Conservation (phyloP, 768 basidiomycete genomes). For the Hericium erinaceus region DNA sequence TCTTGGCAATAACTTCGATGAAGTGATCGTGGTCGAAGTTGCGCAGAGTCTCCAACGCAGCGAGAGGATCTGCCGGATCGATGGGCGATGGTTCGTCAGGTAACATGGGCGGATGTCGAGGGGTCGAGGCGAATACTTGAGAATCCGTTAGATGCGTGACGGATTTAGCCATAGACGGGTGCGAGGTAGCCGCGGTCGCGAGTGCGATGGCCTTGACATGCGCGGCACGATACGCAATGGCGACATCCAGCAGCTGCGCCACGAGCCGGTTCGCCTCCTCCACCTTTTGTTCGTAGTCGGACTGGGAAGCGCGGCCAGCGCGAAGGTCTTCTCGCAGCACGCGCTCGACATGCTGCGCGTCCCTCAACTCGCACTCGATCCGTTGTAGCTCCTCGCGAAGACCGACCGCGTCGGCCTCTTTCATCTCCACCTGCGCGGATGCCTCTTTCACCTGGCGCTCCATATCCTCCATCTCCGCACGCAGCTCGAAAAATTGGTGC, state of each 20-base stretch:
- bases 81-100: constrained; percentile 63
- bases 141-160: constrained; percentile 30
- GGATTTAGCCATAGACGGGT: constrained; percentile 39
- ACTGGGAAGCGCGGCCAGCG: constrained; percentile 57
- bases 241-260: constrained; percentile 76
- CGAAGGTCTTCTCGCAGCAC: constrained; percentile 68
- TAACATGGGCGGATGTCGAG: constrained; percentile 44
- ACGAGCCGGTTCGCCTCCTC: constrained; percentile 61
- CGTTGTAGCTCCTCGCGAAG: constrained; percentile 67
- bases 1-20: constrained; percentile 71
- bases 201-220: constrained; percentile 64
- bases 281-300: constrained; percentile 55
- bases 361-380: constrained; percentile 59
- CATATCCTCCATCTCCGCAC: constrained; percentile 49
- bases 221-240: constrained; percentile 66
- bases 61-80: constrained; percentile 65
- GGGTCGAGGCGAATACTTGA: constrained; percentile 19
- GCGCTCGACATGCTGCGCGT: constrained; percentile 56
- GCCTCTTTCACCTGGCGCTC: constrained; percentile 58
- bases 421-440: constrained; percentile 49
- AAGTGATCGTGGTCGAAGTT: constrained; percentile 82
- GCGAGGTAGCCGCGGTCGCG: constrained; percentile 46
- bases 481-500: constrained; percentile 72
- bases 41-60: constrained; percentile 60
- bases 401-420: constrained; percentile 57